phyloP scores from a whole-genome alignment of 352 stramenopile species.

The Phytophthora cajani region DNA sequence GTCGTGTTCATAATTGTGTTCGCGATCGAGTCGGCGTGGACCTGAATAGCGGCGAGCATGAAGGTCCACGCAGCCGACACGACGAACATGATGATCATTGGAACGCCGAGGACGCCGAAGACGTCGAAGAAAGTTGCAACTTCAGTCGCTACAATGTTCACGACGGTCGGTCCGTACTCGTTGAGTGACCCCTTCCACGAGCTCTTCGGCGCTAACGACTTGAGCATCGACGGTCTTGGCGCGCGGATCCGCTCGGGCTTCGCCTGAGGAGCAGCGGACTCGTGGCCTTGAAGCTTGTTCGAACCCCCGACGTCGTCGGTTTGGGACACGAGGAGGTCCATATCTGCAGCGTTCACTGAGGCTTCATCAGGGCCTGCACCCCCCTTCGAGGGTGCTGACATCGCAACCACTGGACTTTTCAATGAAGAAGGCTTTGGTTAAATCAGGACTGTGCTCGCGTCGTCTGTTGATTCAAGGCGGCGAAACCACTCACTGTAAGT shows the following conservation, averaged over 20 bases:
- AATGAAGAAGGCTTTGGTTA: background rate
- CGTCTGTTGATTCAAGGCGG: too few relatives aligned
- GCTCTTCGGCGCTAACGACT: background rate
- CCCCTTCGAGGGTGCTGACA: background rate
- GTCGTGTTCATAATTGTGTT: slow-evolving; percentile 51
- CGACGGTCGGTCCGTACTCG: background rate
- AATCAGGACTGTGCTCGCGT: background rate
- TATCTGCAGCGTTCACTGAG: background rate
- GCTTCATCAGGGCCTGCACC: background rate
- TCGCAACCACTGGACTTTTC: background rate
- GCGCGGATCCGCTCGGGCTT: background rate
- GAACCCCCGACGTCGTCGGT: background rate
- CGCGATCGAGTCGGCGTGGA: slow-evolving; percentile 41
- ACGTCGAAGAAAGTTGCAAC: slow-evolving; percentile 34
- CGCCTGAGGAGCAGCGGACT: background rate
- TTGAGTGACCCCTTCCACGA: background rate
- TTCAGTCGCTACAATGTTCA: background rate
- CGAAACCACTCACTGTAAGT: background rate
- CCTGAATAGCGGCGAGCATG: slow-evolving; percentile 46
- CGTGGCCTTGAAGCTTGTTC: background rate
- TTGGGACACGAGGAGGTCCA: background rate
- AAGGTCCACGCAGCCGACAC: slow-evolving; percentile 46
- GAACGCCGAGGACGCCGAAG: slow-evolving; percentile 43
- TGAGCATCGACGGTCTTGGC: background rate
- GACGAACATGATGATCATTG: slow-evolving; percentile 54